Percentiles rank a stretch among this genome's conserved stretches.
Conservation (phyloP, 2,329 filamentous ascomycete species). For the Cadophora luteo-olivacea region DNA sequence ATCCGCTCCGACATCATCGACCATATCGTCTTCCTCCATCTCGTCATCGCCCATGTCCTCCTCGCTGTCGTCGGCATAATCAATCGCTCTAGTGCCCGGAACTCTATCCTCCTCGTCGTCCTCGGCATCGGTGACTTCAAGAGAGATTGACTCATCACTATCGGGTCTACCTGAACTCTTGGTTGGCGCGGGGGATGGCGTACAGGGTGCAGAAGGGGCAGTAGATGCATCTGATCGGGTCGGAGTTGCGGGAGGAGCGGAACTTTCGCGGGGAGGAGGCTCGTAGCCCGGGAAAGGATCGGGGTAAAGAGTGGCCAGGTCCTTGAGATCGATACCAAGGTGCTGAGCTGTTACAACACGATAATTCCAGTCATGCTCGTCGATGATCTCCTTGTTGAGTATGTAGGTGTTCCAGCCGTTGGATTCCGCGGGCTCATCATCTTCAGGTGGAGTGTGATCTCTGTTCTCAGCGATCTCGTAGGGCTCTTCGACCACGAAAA, state of each 20-base stretch:
- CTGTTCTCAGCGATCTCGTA: not conserved
- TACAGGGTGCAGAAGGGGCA: not conserved
- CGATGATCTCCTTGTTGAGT: conserved; percentile 18
- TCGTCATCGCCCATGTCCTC: conserved; percentile 6
- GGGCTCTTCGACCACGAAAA: conserved; percentile 6
- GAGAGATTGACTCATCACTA: not conserved
- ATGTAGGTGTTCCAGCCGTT: not conserved
- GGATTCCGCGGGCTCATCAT: not conserved
- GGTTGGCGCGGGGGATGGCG: not conserved
- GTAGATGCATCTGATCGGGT: not conserved
- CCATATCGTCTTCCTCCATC: not conserved
- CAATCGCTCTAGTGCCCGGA: not conserved
- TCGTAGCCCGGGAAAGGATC: conserved; percentile 18
- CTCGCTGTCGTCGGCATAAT: not conserved
- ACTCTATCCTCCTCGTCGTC: not conserved
- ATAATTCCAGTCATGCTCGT: conserved; percentile 9
- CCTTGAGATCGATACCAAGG: conserved; percentile 13
- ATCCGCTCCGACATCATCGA: not conserved
- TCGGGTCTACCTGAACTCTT: not conserved
- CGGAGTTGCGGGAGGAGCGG: not conserved
- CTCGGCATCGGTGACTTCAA: not conserved
- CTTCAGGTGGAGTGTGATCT: not conserved
- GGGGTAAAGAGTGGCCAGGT: not conserved
- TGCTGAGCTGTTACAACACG: conserved; percentile 2
- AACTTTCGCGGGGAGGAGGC: not conserved